phyloP scores from a whole-genome alignment of 306 rosid genomes.

The Cicer arietinum region DNA sequence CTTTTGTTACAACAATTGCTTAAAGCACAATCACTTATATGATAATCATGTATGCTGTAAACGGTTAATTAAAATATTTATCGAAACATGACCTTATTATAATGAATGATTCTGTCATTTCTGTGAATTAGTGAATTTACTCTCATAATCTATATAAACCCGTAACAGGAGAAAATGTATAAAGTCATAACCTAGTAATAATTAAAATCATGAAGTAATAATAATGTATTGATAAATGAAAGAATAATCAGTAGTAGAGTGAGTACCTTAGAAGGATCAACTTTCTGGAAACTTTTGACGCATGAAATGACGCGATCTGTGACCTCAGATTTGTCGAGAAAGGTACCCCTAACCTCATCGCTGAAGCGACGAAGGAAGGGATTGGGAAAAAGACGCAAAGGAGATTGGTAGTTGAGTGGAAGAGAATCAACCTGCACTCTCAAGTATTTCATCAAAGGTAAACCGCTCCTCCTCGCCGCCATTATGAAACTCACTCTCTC shows the following conservation, averaged over 20 bases:
- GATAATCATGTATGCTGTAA: not conserved
- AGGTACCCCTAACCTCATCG: slow-evolving; percentile 78
- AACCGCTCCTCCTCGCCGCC: slow-evolving; percentile 78
- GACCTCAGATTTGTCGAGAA: slow-evolving; percentile 96
- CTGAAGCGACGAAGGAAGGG: slow-evolving; percentile 64
- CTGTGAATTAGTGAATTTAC: no score
- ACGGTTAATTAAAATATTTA: no score
- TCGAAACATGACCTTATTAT: no score
- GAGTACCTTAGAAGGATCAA: slow-evolving; percentile 84
- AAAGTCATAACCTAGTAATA: not conserved
- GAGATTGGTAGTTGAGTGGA: slow-evolving; percentile 27
- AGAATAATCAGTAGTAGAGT: not conserved
- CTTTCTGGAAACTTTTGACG: slow-evolving; percentile 94
- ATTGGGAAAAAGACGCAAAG: slow-evolving; percentile 44
- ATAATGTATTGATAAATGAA: not conserved
- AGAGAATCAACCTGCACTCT: slow-evolving; percentile 67
- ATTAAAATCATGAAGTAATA: not conserved
- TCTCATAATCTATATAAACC: no score
- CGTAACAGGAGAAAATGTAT: no score
- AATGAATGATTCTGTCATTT: no score
- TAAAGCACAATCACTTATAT: not conserved
- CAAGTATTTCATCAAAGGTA: slow-evolving; percentile 63
- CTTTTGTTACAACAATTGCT: not conserved
- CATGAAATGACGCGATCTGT: slow-evolving; percentile 87
- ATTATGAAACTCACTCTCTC: slow-evolving; percentile 36